A percentile compares a stretch with the other conserved stretches of the same genome.
These are phyloP conservation scores for Populus hybrid DNA, from an alignment of 441 rosid genomes.

Conservation along the genomic window DNA sequence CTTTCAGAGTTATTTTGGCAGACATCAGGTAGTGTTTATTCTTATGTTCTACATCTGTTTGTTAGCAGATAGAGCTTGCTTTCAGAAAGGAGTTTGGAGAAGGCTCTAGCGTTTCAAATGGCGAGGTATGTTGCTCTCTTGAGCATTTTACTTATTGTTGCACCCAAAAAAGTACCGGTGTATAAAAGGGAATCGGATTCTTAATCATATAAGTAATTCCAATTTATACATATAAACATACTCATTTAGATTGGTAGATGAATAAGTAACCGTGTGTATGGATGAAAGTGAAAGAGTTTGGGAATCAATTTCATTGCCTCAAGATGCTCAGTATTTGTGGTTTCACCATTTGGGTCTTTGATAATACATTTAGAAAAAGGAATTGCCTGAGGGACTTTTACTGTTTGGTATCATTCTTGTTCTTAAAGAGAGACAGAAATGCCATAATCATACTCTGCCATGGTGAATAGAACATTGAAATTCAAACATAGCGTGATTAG, in stretches of 20 bases:
- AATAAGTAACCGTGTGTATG: not conserved
- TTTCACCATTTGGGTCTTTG: not conserved
- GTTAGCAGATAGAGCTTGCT: conserved; percentile 74
- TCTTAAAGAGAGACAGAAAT: not conserved
- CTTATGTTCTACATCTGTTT: conserved; percentile 13
- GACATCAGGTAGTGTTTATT: conserved; percentile 5
- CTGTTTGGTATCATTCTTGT: not conserved
- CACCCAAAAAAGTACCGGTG: not conserved
- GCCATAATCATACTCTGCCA: not conserved
- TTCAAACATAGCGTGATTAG: not conserved
- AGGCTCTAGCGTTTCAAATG: conserved; percentile 37
- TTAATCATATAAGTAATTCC: not conserved
- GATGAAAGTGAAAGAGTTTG: not conserved
- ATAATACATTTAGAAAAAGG: not conserved
- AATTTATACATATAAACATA: not conserved
- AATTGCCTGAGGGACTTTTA: not conserved
- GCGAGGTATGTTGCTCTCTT: conserved; percentile 51
- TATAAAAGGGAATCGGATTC: not conserved
- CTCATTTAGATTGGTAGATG: not conserved
- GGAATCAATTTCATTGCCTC: not conserved
- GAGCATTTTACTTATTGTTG: not conserved
- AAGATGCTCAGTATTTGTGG: not conserved
- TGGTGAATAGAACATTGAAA: not conserved
- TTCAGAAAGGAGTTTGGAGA: conserved; percentile 61
- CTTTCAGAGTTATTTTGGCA: not conserved